Evolutionary conservation across 2,329 filamentous ascomycete genomes (phyloP).

Genomic region (Diaporthe eres): DNA sequence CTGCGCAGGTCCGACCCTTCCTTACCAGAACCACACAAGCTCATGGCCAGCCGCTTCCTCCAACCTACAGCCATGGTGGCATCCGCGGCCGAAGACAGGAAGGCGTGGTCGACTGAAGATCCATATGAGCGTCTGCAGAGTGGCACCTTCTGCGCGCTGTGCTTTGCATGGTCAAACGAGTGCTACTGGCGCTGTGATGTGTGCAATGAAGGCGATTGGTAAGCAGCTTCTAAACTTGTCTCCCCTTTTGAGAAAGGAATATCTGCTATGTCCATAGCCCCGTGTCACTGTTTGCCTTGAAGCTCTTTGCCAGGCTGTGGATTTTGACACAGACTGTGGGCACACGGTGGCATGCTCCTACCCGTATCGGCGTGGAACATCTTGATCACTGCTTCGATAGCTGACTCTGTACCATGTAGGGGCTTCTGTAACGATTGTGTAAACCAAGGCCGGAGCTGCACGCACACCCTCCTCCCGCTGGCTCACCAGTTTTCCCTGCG

Average conservation of each 20-base stretch:
- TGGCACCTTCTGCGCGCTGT: slow-evolving; percentile 88
- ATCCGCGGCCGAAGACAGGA: slow-evolving; percentile 68
- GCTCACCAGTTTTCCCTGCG: slow-evolving; percentile 66
- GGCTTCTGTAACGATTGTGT: slow-evolving; percentile 93
- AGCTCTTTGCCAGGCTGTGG: too few species aligned
- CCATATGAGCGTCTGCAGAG: slow-evolving; percentile 78
- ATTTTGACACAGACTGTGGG: too few species aligned
- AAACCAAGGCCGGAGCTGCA: slow-evolving; percentile 84
- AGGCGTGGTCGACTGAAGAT: slow-evolving; percentile 75
- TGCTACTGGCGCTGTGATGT: slow-evolving; percentile 91
- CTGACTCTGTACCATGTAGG: background rate
- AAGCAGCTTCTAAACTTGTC: too few species aligned
- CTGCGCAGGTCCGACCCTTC: slow-evolving; percentile 56
- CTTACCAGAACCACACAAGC: slow-evolving; percentile 68
- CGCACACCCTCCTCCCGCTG: slow-evolving; percentile 84
- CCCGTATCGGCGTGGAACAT: too few species aligned
- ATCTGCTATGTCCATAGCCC: too few species aligned
- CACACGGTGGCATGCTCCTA: too few species aligned
- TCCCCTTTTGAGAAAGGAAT: too few species aligned
- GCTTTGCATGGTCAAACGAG: slow-evolving; percentile 79
- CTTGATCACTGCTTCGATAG: too few species aligned
- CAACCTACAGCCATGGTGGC: slow-evolving; percentile 61
- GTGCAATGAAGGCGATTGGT: slow-evolving; percentile 91
- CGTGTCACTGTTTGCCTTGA: too few species aligned
- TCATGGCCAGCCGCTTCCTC: slow-evolving; percentile 70